Evolutionary conservation across 2,329 filamentous ascomycete species (phyloP).

Genomic region (Trichoderma sp.): DNA sequence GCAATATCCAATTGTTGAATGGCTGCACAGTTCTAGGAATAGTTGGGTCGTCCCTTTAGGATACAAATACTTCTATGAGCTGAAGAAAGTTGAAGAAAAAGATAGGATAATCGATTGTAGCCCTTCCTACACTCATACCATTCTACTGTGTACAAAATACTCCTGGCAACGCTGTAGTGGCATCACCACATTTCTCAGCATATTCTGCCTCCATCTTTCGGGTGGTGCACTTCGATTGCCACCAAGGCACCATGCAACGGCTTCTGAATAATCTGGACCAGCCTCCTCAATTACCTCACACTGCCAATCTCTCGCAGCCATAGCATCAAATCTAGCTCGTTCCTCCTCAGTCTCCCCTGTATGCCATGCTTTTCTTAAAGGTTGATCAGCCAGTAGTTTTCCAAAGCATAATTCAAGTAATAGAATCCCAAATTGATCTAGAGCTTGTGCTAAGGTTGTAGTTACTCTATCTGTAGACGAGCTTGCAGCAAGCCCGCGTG

Average conservation of each 20-base stretch:
- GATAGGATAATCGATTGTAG: too few species aligned
- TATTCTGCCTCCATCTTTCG: background rate
- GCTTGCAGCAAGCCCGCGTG: background rate
- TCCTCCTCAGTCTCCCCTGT: background rate
- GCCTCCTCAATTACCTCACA: background rate
- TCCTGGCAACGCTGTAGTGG: background rate
- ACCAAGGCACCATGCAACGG: background rate
- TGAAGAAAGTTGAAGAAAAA: background rate
- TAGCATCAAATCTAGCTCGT: background rate
- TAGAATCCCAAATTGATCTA: background rate
- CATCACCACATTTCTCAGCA: background rate
- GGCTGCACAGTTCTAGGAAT: background rate
- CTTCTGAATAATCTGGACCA: background rate
- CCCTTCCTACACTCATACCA: background rate
- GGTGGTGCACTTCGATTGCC: background rate
- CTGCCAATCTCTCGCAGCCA: background rate
- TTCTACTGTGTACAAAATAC: background rate
- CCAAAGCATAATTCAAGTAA: background rate
- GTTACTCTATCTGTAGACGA: background rate
- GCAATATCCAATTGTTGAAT: background rate
- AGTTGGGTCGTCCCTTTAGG: background rate
- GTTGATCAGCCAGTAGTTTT: background rate
- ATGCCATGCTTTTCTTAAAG: background rate
- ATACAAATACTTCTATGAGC: background rate
- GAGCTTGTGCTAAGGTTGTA: background rate